Conservation (phyloP, 257 asterid genomes). For the Solanum medicagineum region DNA sequence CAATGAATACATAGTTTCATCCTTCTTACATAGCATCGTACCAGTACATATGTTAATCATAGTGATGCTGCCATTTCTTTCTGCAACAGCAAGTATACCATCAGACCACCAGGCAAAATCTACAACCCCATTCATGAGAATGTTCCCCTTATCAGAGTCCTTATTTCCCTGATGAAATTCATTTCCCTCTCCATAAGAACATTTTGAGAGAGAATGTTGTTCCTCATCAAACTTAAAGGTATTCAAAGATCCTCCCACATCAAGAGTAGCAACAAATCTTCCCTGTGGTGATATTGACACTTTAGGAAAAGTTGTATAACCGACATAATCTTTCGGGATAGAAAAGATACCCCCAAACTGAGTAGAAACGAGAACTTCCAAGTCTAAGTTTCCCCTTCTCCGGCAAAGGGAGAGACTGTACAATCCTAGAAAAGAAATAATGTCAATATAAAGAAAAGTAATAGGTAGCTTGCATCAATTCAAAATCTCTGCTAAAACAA, state of each 20-base stretch:
- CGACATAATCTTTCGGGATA: slow-evolving; percentile 23
- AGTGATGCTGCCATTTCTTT: slow-evolving; percentile 43
- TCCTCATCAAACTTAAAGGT: slow-evolving; percentile 56
- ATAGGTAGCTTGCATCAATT: neutral
- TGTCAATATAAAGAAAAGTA: neutral
- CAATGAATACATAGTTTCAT: slow-evolving; percentile 39
- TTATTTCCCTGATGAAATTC: slow-evolving; percentile 16
- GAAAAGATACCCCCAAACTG: slow-evolving; percentile 58
- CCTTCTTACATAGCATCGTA: slow-evolving; percentile 28
- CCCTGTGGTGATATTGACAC: slow-evolving; percentile 69
- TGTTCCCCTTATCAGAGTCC: slow-evolving; percentile 20
- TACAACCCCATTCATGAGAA: slow-evolving; percentile 27
- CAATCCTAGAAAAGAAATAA: slow-evolving; percentile 37
- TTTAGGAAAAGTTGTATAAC: slow-evolving; percentile 53
- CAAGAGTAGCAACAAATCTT: slow-evolving; percentile 58
- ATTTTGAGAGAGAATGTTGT: slow-evolving; percentile 29
- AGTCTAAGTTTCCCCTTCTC: slow-evolving; percentile 27
- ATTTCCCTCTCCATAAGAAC: slow-evolving; percentile 21
- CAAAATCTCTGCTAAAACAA: neutral
- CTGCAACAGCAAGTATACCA: slow-evolving; percentile 47
- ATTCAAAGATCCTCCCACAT: slow-evolving; percentile 50
- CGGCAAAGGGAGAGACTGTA: slow-evolving; percentile 61
- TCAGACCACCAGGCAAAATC: slow-evolving; percentile 98
- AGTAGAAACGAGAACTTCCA: slow-evolving; percentile 41
- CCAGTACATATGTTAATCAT: slow-evolving; percentile 48